phyloP scores from a whole-genome alignment of 768 basidiomycete species.

The Hericium rajendrae region DNA sequence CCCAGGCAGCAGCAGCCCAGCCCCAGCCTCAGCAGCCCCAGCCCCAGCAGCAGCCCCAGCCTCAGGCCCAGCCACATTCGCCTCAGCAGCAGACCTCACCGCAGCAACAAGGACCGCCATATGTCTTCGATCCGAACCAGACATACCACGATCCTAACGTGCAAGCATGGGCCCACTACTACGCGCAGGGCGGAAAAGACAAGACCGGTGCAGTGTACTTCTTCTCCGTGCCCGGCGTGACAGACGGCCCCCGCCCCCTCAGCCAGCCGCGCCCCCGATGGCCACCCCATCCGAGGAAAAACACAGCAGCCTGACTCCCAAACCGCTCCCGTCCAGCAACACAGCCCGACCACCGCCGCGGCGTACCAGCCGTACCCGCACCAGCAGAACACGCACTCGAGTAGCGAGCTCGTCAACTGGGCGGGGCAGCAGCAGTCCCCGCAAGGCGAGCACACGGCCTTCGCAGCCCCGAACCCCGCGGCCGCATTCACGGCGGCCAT shows the following conservation, averaged over 20 bases:
- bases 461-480: background rate
- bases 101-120: conserved; percentile 33
- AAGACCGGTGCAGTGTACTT: conserved; percentile 74
- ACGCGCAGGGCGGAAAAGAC: conserved; percentile 70
- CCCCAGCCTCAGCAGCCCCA: conserved; percentile 18
- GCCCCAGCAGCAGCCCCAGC: conserved; percentile 29
- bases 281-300: background rate
- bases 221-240: conserved; percentile 65
- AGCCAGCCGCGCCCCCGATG: background rate
- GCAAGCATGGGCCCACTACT: conserved; percentile 83
- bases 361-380: background rate
- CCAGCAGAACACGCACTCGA: background rate
- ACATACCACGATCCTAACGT: conserved; percentile 74
- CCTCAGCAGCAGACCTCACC: conserved; percentile 31
- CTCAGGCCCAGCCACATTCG: conserved; percentile 16
- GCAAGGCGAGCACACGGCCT: background rate
- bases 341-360: background rate
- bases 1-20: conserved; percentile 23
- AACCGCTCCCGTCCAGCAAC: background rate
- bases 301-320: background rate
- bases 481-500: conserved; percentile 1
- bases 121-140: conserved; percentile 49
- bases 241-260: conserved; percentile 23
- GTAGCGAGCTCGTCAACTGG: background rate
- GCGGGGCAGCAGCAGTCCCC: background rate